These are phyloP conservation scores for Coprinopsis strossmayeri DNA, from an alignment of 768 basidiomycete genomes.

Conservation along the genomic window DNA sequence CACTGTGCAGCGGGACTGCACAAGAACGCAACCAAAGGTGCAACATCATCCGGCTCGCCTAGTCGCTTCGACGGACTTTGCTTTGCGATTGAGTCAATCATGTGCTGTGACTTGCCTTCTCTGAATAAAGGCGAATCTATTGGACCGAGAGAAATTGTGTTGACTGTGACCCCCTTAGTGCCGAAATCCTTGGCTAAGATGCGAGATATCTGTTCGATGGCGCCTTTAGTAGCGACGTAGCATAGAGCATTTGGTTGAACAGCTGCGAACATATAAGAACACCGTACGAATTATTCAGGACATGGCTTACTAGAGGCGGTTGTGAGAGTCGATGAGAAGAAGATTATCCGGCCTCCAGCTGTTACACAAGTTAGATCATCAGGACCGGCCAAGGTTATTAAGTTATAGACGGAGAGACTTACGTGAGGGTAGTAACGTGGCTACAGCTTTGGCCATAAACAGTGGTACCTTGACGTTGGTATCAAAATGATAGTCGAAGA, in stretches of 20 bases:
- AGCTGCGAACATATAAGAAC: too few relatives aligned
- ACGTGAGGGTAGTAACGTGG: constrained; percentile 37
- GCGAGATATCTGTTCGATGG: constrained; percentile 51
- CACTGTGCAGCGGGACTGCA: constrained; percentile 46
- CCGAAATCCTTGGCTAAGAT: constrained; percentile 58
- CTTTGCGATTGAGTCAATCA: constrained; percentile 38
- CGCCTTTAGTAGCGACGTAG: constrained; percentile 52
- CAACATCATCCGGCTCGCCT: constrained; percentile 46
- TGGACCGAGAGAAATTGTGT: constrained; percentile 50
- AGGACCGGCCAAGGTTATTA: neutral
- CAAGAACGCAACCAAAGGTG: constrained; percentile 46
- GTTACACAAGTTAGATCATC: neutral
- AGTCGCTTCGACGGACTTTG: constrained; percentile 42
- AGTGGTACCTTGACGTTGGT: constrained; percentile 56
- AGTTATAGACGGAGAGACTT: constrained; percentile 12
- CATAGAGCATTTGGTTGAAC: constrained; percentile 42
- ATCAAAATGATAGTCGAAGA: constrained; percentile 44
- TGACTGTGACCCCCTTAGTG: constrained; percentile 38
- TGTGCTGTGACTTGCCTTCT: constrained; percentile 40
- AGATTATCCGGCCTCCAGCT: constrained; percentile 51
- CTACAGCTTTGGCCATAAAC: constrained; percentile 45
- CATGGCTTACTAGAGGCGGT: constrained; percentile 25
- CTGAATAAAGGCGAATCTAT: constrained; percentile 52
- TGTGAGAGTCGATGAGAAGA: constrained; percentile 49
- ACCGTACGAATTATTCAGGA: too few relatives aligned